Percentiles rank a stretch among this genome's conserved stretches.
Evolutionary conservation across 805 yeast genomes (phyloP).

Genomic region (Dipodascopsis uninucleata): DNA sequence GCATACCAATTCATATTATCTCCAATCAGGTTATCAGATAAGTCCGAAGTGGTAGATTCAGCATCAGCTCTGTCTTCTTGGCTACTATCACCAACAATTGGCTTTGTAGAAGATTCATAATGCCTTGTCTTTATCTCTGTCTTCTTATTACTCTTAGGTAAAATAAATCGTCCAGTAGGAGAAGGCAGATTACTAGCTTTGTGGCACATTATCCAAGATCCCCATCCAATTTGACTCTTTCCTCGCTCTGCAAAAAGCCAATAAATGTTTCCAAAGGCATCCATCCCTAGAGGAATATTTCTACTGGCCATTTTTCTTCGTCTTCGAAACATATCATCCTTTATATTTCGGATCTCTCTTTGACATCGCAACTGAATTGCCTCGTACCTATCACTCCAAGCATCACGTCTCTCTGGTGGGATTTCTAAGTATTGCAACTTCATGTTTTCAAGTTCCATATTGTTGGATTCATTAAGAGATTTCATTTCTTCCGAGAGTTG

Average conservation of each 20-base stretch:
- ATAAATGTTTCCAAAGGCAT: conserved; percentile 36
- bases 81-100: conserved; percentile 3
- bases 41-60: conserved; percentile 12
- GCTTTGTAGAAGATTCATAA: too few relatives aligned
- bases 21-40: conserved; percentile 20
- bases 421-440: conserved; percentile 29
- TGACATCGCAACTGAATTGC: conserved; percentile 31
- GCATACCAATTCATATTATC: conserved; percentile 26
- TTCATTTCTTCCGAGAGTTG: conserved; percentile 33
- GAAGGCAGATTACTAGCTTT: conserved; percentile 22
- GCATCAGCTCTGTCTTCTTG: conserved; percentile 7
- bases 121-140: not conserved
- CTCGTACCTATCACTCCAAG: conserved; percentile 32
- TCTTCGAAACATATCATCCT: conserved; percentile 32
- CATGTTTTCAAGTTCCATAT: conserved; percentile 26
- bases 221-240: conserved; percentile 34
- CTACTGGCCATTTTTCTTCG: conserved; percentile 34
- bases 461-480: conserved; percentile 28
- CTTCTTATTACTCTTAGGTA: conserved; percentile 13
- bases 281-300: conserved; percentile 37
- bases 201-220: conserved; percentile 35
- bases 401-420: conserved; percentile 24
- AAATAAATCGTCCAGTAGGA: conserved; percentile 23
- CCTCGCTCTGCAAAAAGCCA: conserved; percentile 39
- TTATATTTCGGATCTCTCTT: conserved; percentile 31